These are phyloP conservation scores for Gaultheria prostrata DNA, from an alignment of 148 eudicot genomes.

Conservation along the genomic window DNA sequence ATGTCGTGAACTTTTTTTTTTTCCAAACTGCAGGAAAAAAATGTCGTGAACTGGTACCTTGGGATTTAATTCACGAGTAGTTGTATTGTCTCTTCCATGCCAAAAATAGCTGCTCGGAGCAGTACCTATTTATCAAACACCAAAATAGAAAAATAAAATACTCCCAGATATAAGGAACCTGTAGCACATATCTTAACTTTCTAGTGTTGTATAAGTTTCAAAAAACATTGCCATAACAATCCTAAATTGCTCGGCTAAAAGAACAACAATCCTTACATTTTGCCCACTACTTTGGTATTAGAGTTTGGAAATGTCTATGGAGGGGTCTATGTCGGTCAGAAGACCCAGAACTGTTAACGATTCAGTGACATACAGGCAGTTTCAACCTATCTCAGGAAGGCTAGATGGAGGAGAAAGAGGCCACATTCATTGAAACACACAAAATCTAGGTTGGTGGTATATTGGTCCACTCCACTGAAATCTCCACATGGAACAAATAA, in stretches of 20 bases:
- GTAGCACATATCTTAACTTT: background rate
- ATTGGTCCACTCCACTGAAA: background rate
- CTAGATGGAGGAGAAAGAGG: background rate
- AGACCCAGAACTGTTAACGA: background rate
- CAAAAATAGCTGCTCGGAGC: constrained; percentile 64
- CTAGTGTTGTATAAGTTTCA: background rate
- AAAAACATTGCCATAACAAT: background rate
- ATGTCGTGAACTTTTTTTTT: background rate
- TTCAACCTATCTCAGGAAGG: background rate
- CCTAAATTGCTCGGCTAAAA: background rate
- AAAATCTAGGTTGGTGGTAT: constrained; percentile 1
- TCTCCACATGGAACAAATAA: constrained; percentile 1
- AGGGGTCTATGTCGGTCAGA: background rate
- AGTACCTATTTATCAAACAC: constrained; percentile 31
- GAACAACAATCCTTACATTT: background rate
- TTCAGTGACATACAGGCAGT: background rate
- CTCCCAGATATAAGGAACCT: background rate
- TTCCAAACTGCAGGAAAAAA: too few relatives aligned
- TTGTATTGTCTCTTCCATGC: constrained; percentile 87
- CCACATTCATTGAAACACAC: background rate
- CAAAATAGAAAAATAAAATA: background rate
- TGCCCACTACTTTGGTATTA: background rate
- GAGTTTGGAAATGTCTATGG: background rate
- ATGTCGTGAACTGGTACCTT: constrained; percentile 38
- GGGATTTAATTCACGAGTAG: constrained; percentile 84